Percentiles rank a stretch among this genome's conserved stretches.
Conservation (phyloP, 768 basidiomycete species). For the Lactifluus subvellereus region DNA sequence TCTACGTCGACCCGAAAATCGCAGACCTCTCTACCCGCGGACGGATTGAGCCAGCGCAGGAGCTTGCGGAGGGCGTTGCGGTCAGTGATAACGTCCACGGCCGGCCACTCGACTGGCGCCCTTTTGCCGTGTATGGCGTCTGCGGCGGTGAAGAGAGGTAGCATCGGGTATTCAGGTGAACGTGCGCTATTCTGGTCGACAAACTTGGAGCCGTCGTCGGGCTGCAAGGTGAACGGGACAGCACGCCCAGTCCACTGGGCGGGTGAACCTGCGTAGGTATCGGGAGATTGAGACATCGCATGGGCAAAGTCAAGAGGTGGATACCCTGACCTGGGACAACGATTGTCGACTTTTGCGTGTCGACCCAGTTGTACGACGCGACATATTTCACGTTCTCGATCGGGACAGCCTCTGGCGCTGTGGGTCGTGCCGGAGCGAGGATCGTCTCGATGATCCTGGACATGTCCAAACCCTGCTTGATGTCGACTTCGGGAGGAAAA, state of each 20-base stretch:
- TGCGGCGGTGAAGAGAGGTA: too few relatives aligned
- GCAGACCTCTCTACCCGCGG: conserved; percentile 28
- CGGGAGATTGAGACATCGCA: too few relatives aligned
- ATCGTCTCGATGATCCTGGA: background rate
- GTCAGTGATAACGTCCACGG: conserved; percentile 49
- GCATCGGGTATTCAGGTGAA: conserved; percentile 25
- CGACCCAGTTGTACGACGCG: conserved; percentile 32
- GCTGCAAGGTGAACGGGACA: conserved; percentile 9
- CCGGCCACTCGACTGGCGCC: conserved; percentile 33
- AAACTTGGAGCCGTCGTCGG: conserved; percentile 24
- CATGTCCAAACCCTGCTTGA: conserved; percentile 14
- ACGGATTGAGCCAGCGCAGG: conserved; percentile 43
- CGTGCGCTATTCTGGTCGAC: conserved; percentile 57
- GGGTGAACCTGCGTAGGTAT: conserved; percentile 45
- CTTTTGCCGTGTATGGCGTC: conserved; percentile 7
- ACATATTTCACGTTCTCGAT: conserved; percentile 27
- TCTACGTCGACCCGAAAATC: conserved; percentile 70
- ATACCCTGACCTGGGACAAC: too few relatives aligned
- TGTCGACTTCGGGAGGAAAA: background rate
- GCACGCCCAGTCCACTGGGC: conserved; percentile 47
- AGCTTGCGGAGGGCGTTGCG: conserved; percentile 33
- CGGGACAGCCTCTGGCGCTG: background rate
- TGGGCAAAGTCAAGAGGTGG: too few relatives aligned
- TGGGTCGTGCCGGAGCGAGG: background rate
- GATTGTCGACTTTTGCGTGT: background rate